Conservation (phyloP, 2,329 filamentous ascomycete genomes). For the Arthroderma sp. region DNA sequence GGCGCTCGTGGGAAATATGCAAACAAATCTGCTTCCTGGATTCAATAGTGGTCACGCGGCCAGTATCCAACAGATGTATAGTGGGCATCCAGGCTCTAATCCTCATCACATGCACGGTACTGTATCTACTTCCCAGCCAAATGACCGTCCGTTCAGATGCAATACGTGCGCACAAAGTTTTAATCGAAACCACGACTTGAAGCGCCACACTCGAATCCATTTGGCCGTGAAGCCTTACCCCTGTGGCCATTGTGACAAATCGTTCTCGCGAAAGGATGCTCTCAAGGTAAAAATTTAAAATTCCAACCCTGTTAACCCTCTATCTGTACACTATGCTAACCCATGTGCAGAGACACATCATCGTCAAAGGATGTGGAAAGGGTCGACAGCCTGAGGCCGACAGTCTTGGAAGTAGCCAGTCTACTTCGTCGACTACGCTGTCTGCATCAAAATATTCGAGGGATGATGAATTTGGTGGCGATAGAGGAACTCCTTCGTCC, state of each 20-base stretch:
- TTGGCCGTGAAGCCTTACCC: constrained; percentile 91
- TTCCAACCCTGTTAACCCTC: background rate
- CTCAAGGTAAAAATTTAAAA: constrained; percentile 59
- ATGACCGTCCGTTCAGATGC: constrained; percentile 87
- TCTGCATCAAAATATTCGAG: background rate
- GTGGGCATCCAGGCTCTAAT: constrained; percentile 35
- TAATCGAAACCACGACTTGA: constrained; percentile 91
- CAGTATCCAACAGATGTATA: constrained; percentile 49
- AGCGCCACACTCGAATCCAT: constrained; percentile 91
- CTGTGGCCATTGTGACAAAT: constrained; percentile 84
- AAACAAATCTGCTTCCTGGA: constrained; percentile 41
- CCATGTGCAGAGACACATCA: constrained; percentile 41
- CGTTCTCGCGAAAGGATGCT: constrained; percentile 91
- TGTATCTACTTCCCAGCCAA: constrained; percentile 41
- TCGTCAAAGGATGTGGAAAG: constrained; percentile 52
- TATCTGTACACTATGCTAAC: constrained; percentile 1
- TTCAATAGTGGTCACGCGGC: constrained; percentile 50
- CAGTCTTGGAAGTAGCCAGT: background rate
- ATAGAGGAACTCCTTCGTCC: constrained; percentile 1
- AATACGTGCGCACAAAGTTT: constrained; percentile 87
- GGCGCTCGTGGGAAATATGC: constrained; percentile 51
- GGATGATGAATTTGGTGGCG: background rate
- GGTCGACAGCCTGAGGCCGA: constrained; percentile 9
- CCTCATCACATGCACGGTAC: constrained; percentile 29
- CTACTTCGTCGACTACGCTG: background rate